phyloP scores from a whole-genome alignment of 495 filamentous ascomycete genomes.

The Bacidia rubella region DNA sequence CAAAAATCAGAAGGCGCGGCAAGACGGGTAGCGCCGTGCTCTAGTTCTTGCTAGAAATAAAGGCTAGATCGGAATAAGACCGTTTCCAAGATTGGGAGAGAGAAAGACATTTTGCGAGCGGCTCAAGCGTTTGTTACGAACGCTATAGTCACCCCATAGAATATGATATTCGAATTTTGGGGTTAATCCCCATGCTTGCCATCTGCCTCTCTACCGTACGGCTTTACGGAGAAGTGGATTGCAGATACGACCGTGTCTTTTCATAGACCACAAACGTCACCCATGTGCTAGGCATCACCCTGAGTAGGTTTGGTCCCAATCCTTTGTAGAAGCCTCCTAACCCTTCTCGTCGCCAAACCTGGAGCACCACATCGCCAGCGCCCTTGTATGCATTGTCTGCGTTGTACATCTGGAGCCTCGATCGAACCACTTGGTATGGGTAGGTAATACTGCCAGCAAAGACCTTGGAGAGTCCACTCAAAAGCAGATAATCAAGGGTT shows the following conservation, averaged over 20 bases:
- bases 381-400: conserved; percentile 56
- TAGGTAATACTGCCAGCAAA: conserved; percentile 81
- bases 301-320: conserved; percentile 69
- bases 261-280: conserved; percentile 98
- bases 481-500: conserved; percentile 61
- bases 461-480: conserved; percentile 73
- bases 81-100: too few relatives aligned
- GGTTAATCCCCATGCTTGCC: too few relatives aligned
- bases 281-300: conserved; percentile 88
- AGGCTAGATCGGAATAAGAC: too few relatives aligned
- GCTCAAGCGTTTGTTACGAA: too few relatives aligned
- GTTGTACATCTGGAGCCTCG: conserved; percentile 78
- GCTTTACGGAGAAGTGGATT: not conserved
- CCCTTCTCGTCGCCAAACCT: conserved; percentile 70
- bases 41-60: too few relatives aligned
- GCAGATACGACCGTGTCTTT: conserved; percentile 50
- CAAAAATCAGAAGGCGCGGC: too few relatives aligned
- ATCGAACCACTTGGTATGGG: conserved; percentile 82
- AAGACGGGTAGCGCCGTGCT: too few relatives aligned
- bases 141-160: too few relatives aligned
- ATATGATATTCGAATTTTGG: too few relatives aligned
- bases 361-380: conserved; percentile 51
- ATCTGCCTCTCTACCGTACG: too few relatives aligned
- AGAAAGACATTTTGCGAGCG: too few relatives aligned
- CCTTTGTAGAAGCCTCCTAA: conserved; percentile 83